These are phyloP conservation scores for Coniosporium tulheliwenetii DNA, from an alignment of 2,329 filamentous ascomycete genomes.

Conservation along the genomic window DNA sequence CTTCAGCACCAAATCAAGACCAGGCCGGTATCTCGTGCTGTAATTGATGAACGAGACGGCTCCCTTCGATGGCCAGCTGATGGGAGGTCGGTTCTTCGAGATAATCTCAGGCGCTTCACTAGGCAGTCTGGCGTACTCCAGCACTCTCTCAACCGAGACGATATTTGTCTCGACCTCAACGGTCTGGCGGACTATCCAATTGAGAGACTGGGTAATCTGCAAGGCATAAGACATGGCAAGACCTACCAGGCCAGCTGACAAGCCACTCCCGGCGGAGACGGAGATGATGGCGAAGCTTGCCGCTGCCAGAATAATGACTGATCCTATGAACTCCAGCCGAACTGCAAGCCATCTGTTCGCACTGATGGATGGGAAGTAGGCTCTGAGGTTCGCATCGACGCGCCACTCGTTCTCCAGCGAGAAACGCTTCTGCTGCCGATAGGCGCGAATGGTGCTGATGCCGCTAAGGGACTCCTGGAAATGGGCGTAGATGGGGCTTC, in stretches of 20 bases:
- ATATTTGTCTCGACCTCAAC: constrained; percentile 99
- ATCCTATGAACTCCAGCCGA: constrained; percentile 88
- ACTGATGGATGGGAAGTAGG: constrained; percentile 92
- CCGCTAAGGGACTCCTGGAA: constrained; percentile 95
- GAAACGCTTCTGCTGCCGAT: constrained; percentile 77
- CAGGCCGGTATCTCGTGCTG: constrained; percentile 82
- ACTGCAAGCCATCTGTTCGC: constrained; percentile 84
- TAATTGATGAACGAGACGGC: constrained; percentile 85
- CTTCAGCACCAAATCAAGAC: constrained; percentile 82
- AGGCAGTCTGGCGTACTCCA: constrained; percentile 84
- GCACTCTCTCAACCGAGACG: constrained; percentile 90
- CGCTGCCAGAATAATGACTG: constrained; percentile 76
- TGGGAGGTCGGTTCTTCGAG: constrained; percentile 68
- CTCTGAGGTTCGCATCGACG: constrained; percentile 83
- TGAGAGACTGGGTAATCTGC: constrained; percentile 91
- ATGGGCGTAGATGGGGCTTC: constrained; percentile 93
- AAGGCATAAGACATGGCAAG: constrained; percentile 93
- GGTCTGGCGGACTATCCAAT: constrained; percentile 97
- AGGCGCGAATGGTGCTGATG: constrained; percentile 88
- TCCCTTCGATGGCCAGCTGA: constrained; percentile 82
- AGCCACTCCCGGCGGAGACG: constrained; percentile 48
- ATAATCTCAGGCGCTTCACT: constrained; percentile 93
- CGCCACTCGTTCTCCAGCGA: constrained; percentile 93
- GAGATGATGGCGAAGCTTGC: constrained; percentile 72
- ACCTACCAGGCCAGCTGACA: constrained; percentile 68